These are phyloP conservation scores for Nothophoma quercina DNA, from an alignment of 2,329 filamentous ascomycete species.

Conservation along the genomic window DNA sequence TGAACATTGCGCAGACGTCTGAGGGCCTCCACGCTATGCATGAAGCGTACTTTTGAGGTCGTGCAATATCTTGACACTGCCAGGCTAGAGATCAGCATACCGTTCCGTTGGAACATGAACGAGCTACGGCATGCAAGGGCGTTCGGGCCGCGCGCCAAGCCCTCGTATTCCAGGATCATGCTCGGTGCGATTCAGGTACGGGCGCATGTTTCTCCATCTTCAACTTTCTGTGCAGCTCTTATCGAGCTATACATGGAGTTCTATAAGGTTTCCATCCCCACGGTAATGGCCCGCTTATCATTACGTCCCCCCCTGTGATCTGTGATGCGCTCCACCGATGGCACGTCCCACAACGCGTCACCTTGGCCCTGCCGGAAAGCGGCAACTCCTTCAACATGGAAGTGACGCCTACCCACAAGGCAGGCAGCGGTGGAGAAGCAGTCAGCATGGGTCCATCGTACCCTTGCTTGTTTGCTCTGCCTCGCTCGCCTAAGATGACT, in stretches of 20 bases:
- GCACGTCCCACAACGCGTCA: conserved; percentile 18
- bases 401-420: conserved; percentile 10
- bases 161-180: conserved; percentile 9
- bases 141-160: conserved; percentile 11
- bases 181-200: conserved; percentile 9
- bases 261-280: not conserved
- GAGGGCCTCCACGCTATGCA: too few species aligned
- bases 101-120: not conserved
- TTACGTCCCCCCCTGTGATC: not conserved
- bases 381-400: conserved; percentile 12
- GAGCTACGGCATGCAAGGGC: conserved; percentile 11
- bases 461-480: conserved; percentile 13
- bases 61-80: too few species aligned
- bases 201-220: not conserved
- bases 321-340: conserved; percentile 6
- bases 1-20: too few species aligned
- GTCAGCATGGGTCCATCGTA: conserved; percentile 7
- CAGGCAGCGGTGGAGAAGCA: conserved; percentile 15
- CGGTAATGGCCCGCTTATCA: not conserved
- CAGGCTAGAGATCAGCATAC: too few species aligned
- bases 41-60: too few species aligned
- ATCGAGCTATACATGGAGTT: not conserved
- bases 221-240: not conserved
- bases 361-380: conserved; percentile 11
- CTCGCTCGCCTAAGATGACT: conserved; percentile 10